These are phyloP conservation scores for Ocimum tenuiflorum DNA, from an alignment of 257 asterid genomes.

Conservation along the genomic window DNA sequence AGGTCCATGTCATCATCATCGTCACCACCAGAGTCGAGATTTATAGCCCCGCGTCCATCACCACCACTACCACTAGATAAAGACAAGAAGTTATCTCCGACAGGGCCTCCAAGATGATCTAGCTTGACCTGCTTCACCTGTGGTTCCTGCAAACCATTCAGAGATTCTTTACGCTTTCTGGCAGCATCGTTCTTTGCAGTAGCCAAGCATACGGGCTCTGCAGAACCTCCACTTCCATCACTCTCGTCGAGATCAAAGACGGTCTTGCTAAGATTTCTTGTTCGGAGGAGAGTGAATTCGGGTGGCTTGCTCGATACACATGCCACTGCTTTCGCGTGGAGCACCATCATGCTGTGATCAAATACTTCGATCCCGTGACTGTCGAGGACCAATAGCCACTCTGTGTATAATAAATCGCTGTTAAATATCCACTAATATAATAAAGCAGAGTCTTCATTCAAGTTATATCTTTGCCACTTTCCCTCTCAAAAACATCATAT, in stretches of 20 bases:
- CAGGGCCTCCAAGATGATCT: constrained; percentile 20
- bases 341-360: constrained; percentile 22
- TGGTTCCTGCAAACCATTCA: constrained; percentile 26
- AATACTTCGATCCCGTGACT: constrained; percentile 37
- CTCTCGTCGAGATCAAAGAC: background rate
- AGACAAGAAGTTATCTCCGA: constrained; percentile 17
- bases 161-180: constrained; percentile 54
- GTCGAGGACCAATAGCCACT: constrained; percentile 51
- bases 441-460: no score
- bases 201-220: constrained; percentile 14
- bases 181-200: constrained; percentile 15
- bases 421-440: no score
- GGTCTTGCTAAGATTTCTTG: background rate
- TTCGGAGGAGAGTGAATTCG: constrained; percentile 6
- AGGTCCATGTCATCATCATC: constrained; percentile 54
- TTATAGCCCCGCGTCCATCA: constrained; percentile 1
- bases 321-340: constrained; percentile 33
- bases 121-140: constrained; percentile 41
- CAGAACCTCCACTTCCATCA: constrained; percentile 10
- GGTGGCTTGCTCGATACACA: constrained; percentile 18
- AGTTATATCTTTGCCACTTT: no score
- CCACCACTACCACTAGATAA: constrained; percentile 11
- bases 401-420: constrained; percentile 29
- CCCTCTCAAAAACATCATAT: no score
- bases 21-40: constrained; percentile 32